phyloP scores from a whole-genome alignment of 129 eudicot genomes.

The Flaveria brownii region DNA sequence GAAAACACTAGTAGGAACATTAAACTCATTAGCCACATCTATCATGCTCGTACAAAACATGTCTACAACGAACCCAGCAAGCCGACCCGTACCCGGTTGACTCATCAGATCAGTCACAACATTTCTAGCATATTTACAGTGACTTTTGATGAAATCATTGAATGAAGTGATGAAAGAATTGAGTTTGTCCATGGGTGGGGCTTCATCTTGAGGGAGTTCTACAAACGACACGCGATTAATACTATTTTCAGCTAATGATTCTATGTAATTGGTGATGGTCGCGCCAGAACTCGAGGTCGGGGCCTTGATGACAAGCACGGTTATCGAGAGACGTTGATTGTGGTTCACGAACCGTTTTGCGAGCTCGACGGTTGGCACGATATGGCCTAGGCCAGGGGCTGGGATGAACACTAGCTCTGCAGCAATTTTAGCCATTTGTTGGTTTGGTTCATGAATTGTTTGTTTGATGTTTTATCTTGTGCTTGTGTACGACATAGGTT shows the following conservation, averaged over 20 bases:
- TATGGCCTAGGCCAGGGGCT: constrained; percentile 25
- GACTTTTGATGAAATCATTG: not conserved
- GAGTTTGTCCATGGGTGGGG: not conserved
- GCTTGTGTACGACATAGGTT: too few species aligned
- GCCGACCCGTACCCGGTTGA: not conserved
- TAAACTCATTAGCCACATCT: constrained; percentile 23
- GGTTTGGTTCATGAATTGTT: not conserved
- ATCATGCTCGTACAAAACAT: constrained; percentile 18
- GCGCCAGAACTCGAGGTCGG: not conserved
- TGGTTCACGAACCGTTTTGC: constrained; percentile 26
- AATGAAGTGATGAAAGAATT: not conserved
- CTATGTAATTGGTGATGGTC: not conserved
- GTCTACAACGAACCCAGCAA: constrained; percentile 19
- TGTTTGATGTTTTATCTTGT: not conserved
- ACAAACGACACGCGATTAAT: not conserved
- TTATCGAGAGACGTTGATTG: constrained; percentile 17
- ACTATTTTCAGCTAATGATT: not conserved
- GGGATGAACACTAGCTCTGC: constrained; percentile 32
- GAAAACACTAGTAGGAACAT: not conserved
- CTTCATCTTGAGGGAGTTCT: constrained; percentile 3
- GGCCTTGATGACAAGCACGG: constrained; percentile 20
- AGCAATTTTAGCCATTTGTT: not conserved
- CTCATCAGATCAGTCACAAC: not conserved
- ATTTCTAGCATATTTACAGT: constrained; percentile 10
- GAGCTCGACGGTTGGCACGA: constrained; percentile 24